These are phyloP conservation scores for Letharia lupina DNA, from an alignment of 495 filamentous ascomycete genomes.

Conservation along the genomic window DNA sequence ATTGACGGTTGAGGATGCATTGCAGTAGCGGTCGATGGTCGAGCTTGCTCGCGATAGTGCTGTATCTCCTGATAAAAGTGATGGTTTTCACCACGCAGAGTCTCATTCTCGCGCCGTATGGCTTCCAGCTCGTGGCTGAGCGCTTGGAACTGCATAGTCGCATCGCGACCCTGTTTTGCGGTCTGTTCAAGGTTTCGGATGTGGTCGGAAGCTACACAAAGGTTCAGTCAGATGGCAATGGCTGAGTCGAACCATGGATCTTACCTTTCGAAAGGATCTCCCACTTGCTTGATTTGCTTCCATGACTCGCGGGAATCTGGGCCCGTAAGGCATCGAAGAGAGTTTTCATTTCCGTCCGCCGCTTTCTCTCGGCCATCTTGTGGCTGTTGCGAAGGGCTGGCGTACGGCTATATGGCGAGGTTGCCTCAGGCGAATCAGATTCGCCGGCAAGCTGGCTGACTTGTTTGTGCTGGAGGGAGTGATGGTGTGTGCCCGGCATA, in stretches of 20 bases:
- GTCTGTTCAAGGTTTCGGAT: constrained; percentile 30
- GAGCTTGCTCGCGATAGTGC: constrained; percentile 21
- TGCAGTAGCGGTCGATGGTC: constrained; percentile 30
- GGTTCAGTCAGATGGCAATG: constrained; percentile 26
- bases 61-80: constrained; percentile 37
- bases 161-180: constrained; percentile 35
- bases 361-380: constrained; percentile 92
- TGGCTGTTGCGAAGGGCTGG: constrained; percentile 93
- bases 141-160: constrained; percentile 31
- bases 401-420: constrained; percentile 83
- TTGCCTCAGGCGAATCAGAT: constrained; percentile 42
- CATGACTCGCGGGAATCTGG: constrained; percentile 75
- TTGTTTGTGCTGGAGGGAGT: constrained; percentile 67
- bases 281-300: constrained; percentile 97
- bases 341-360: constrained; percentile 96
- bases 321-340: constrained; percentile 81
- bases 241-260: constrained; percentile 15
- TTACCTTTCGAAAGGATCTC: constrained; percentile 93
- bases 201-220: constrained; percentile 36
- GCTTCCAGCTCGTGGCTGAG: constrained; percentile 38
- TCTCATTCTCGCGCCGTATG: constrained; percentile 40
- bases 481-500: constrained; percentile 51
- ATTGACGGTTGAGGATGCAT: constrained; percentile 36
- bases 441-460: constrained; percentile 58
- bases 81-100: constrained; percentile 46